Conservation (phyloP, 495 filamentous ascomycete genomes). For the Echria macrotheca region DNA sequence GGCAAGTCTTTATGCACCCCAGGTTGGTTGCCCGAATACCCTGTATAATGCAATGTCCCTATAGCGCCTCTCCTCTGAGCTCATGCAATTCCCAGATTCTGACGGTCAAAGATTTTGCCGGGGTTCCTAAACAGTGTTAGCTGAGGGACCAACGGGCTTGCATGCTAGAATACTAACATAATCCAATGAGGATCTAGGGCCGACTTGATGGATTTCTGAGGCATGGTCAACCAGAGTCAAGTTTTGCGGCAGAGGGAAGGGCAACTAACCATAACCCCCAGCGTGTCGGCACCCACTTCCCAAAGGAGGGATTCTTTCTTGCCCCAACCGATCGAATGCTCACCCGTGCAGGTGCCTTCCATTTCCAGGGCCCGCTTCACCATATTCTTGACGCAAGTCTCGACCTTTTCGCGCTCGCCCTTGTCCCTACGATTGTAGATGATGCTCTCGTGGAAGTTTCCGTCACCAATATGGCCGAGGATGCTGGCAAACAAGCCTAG, state of each 20-base stretch:
- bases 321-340: slow-evolving; percentile 83
- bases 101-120: slow-evolving; percentile 20
- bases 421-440: slow-evolving; percentile 69
- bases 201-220: slow-evolving; percentile 64
- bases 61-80: not conserved
- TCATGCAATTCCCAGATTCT: not conserved
- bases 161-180: not conserved
- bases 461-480: slow-evolving; percentile 78
- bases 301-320: slow-evolving; percentile 76
- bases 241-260: no score
- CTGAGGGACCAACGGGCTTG: not conserved
- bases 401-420: slow-evolving; percentile 64
- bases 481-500: slow-evolving; percentile 81
- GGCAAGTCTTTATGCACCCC: no score
- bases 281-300: slow-evolving; percentile 76
- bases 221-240: not conserved
- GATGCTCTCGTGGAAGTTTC: slow-evolving; percentile 89
- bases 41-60: not conserved
- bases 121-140: slow-evolving; percentile 14
- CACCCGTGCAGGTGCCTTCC: slow-evolving; percentile 90
- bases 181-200: slow-evolving; percentile 88
- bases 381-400: slow-evolving; percentile 81
- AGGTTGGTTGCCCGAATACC: not conserved
- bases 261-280: slow-evolving; percentile 64
- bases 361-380: slow-evolving; percentile 81